These are phyloP conservation scores for Metschnikowia similis DNA, from an alignment of 805 yeast genomes.

Conservation along the genomic window DNA sequence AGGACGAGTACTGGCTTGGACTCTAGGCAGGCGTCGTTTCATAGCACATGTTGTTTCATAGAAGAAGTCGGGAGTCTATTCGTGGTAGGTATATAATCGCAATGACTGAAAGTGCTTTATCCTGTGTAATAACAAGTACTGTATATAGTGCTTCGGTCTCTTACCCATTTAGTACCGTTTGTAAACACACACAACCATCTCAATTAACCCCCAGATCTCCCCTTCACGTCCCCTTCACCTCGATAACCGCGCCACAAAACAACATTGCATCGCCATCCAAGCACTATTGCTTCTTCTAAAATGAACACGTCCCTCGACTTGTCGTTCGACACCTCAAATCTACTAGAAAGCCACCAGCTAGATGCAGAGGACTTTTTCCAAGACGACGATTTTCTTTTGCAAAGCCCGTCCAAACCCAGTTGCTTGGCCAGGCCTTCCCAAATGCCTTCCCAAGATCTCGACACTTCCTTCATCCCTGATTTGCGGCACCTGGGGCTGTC, in stretches of 20 bases:
- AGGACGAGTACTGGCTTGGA: slow-evolving; percentile 13
- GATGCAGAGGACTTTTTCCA: slow-evolving; percentile 11
- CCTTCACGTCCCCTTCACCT: not conserved
- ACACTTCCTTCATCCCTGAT: slow-evolving; percentile 11
- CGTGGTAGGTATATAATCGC: not conserved
- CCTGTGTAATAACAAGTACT: no score
- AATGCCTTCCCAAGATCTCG: slow-evolving; percentile 8
- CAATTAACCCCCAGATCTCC: not conserved
- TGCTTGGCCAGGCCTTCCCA: not conserved
- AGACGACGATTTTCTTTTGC: slow-evolving; percentile 5
- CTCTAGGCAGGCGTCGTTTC: not conserved
- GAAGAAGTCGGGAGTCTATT: not conserved
- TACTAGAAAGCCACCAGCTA: slow-evolving; percentile 16
- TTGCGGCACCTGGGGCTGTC: slow-evolving; percentile 12
- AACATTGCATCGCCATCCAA: not conserved
- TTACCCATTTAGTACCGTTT: slow-evolving; percentile 13
- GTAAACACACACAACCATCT: slow-evolving; percentile 11
- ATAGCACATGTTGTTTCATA: no score
- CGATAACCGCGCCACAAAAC: not conserved
- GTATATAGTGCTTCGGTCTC: not conserved
- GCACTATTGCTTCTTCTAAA: not conserved
- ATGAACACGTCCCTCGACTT: slow-evolving; percentile 16
- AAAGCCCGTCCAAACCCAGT: slow-evolving; percentile 13
- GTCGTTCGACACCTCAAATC: slow-evolving; percentile 16
- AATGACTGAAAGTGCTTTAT: not conserved